Evolutionary conservation across 768 basidiomycete genomes (phyloP), one percentile per base, ranked within the genome.

Genomic region (Auricularia sp.): DNA sequence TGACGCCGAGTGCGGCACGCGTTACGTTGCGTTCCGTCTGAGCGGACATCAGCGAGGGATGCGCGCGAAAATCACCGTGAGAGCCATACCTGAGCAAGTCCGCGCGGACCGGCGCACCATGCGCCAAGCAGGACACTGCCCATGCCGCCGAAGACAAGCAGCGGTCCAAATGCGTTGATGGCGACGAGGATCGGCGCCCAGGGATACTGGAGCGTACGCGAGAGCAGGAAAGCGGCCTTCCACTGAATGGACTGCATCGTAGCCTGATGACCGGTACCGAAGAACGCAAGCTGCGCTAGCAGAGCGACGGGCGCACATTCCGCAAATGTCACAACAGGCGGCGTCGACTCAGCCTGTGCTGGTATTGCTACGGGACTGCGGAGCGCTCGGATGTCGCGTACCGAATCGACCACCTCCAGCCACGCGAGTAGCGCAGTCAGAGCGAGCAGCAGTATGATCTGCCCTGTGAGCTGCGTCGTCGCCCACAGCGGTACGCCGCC

Each of bases 161-260:
- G 76, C 0, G 90, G 83, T 0, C 94, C 91, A 63, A 92, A 77
- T 6, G 89, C 86, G 74, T 98, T 98, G 66, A 88, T 74, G 2
- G 83, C 73, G 4, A 94, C 87, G 33, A 92, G 86, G 1, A 90
- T 56, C 0, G 87, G 87, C 0, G 94, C 87, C 69, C 85, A 83
- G 0, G 89, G 87, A 72, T 92, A 93, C 11, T 76, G 78, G 54
- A 94, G 78, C 0, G 80, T 84, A 3, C 83, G 77, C 2, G 85
- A 83, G 64, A 99, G 80, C 35, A 98, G 73, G 75, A 98, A 99
- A 6, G 90, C 95, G 1, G 88, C 77, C 74, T 97, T 97, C 97
- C 96, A 99, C 69, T 98, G 96, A 54, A 99, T 83, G 2, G 92
- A 89, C 1, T 92, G 83, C 45, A 98, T 80, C 3, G 88, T 88